Conservation (phyloP, 306 rosid species). For the Prunus dulcis region DNA sequence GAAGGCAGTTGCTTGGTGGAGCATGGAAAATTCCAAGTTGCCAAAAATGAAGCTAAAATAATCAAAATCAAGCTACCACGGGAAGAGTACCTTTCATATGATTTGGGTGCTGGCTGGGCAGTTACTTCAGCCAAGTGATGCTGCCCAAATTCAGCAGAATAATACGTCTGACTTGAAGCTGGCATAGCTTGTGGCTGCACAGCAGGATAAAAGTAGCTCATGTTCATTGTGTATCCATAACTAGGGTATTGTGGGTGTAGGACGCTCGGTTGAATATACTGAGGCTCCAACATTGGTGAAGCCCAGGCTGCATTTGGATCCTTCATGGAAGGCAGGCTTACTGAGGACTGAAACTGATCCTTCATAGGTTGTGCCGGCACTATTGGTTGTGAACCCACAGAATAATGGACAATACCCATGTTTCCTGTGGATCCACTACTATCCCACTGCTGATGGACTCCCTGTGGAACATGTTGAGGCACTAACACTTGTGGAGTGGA, state of each 20-base stretch:
- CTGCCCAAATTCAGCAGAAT: background rate
- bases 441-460: background rate
- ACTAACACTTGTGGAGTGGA: background rate
- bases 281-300: conserved; percentile 6
- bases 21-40: background rate
- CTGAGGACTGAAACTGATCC: background rate
- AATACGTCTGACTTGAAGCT: conserved; percentile 2
- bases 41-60: background rate
- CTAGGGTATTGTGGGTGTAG: background rate
- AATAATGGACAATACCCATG: background rate
- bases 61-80: background rate
- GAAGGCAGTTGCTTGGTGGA: background rate
- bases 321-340: background rate
- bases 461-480: background rate
- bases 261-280: background rate
- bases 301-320: background rate
- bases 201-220: background rate
- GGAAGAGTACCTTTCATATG: conserved; percentile 11
- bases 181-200: background rate
- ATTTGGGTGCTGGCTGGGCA: background rate
- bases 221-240: conserved; percentile 1
- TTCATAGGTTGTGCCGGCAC: background rate
- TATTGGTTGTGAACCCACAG: background rate
- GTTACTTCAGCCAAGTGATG: background rate
- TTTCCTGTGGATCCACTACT: background rate